Conservation (phyloP, 75 land plant genomes). For the Selaginella moellendorffii region DNA sequence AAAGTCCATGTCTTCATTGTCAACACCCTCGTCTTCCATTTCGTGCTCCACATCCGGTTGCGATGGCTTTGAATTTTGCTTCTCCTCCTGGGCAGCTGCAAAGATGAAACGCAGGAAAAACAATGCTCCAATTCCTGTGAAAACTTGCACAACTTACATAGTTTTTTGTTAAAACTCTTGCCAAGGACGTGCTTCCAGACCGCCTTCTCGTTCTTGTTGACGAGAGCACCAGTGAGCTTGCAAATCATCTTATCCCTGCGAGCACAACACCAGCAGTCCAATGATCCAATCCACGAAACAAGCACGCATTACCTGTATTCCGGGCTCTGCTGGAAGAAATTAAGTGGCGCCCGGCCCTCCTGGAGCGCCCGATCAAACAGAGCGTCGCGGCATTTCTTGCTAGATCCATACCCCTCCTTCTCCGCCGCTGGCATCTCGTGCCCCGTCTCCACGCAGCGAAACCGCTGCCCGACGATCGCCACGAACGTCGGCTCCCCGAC, state of each 20-base stretch:
- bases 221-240: slow-evolving; percentile 50
- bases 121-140: not conserved
- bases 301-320: slow-evolving; percentile 24
- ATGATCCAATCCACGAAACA: not conserved
- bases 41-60: not conserved
- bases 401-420: slow-evolving; percentile 27
- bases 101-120: no score
- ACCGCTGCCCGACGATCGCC: slow-evolving; percentile 37
- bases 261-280: not conserved
- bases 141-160: slow-evolving; percentile 31
- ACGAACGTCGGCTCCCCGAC: slow-evolving; percentile 44
- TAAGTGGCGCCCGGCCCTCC: slow-evolving; percentile 45
- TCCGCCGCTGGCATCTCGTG: slow-evolving; percentile 50
- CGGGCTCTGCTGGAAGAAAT: slow-evolving; percentile 56
- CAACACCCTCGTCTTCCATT: not conserved
- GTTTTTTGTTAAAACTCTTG: slow-evolving; percentile 43
- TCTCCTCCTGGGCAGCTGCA: not conserved
- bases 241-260: slow-evolving; percentile 58
- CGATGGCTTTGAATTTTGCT: not conserved
- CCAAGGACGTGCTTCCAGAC: slow-evolving; percentile 91
- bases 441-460: slow-evolving; percentile 68
- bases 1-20: not conserved
- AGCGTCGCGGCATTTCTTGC: slow-evolving; percentile 52
- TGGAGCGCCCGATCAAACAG: slow-evolving; percentile 47
- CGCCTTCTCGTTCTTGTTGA: slow-evolving; percentile 77